phyloP scores from a whole-genome alignment of 2,329 filamentous ascomycete genomes.

The Colletotrichum trifolii region DNA sequence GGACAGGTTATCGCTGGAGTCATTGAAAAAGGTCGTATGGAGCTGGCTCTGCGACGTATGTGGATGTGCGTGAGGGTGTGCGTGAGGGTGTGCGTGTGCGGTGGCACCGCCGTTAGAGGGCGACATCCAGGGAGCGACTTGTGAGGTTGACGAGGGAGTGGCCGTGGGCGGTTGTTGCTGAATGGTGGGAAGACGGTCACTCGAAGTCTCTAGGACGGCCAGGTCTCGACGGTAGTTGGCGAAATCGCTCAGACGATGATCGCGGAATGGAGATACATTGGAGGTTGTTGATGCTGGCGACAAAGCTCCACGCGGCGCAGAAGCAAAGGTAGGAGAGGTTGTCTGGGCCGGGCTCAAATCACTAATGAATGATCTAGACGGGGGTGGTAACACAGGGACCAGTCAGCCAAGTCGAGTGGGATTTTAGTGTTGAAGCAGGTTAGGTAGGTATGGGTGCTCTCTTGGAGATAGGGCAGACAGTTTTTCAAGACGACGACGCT shows the following conservation, averaged over 20 bases:
- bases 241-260: slow-evolving; percentile 70
- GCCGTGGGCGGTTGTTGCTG: slow-evolving; percentile 69
- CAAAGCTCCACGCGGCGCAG: slow-evolving; percentile 55
- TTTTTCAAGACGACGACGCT: too few relatives aligned
- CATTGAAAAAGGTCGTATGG: slow-evolving; percentile 76
- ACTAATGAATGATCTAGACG: slow-evolving; percentile 45
- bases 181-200: slow-evolving; percentile 67
- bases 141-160: slow-evolving; percentile 63
- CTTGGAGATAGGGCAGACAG: slow-evolving; percentile 1
- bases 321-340: slow-evolving; percentile 52
- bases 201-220: slow-evolving; percentile 72
- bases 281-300: slow-evolving; percentile 56
- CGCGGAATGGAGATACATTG: slow-evolving; percentile 64
- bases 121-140: slow-evolving; percentile 70
- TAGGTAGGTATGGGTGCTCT: slow-evolving; percentile 8
- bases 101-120: slow-evolving; percentile 47
- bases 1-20: slow-evolving; percentile 78
- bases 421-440: not conserved
- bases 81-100: slow-evolving; percentile 40
- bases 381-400: slow-evolving; percentile 32
- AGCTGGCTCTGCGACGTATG: slow-evolving; percentile 22
- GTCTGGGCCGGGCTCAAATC: slow-evolving; percentile 50
- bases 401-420: slow-evolving; percentile 16
- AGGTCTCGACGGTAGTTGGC: slow-evolving; percentile 79
- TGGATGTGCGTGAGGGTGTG: not conserved